Base-by-base conservation (phyloP, 306 rosid genomes). In the Fragaria iinumae region DNA sequence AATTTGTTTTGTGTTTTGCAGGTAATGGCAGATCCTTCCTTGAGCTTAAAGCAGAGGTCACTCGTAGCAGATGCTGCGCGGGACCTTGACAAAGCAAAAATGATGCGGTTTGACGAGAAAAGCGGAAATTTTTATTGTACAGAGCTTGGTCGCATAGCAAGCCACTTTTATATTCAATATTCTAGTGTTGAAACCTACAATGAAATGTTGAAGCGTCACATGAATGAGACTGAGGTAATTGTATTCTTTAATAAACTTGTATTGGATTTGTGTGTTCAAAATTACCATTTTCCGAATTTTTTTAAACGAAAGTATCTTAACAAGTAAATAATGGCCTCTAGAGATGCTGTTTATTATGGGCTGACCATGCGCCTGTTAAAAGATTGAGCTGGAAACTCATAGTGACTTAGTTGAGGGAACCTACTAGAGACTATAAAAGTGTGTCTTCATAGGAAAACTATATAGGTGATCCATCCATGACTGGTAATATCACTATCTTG, bases 21-120 rank as follows among this genome's bases (percentile, higher is more conserved):
- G 98, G 95, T 94, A 85, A 83, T 90, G 84, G 95, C 90, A 1
- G 98, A 94, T 92, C 98, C 98, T 66, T 75, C 90, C 80, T 81
- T 94, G 85, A 85, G 93, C 76, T 83, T 82, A 62, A 94, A 94
- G 88, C 98, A 94, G 84, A 89, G 98, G 83, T 86, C 91, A 82
- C 89, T 94, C 27, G 87, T 94, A 62, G 83, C 91, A 75, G 98
- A 92, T 84, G 96, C 97, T 82, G 98, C 98, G 69, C 96, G 98
- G 69, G 83, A 96, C 56, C 97, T 94, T 55, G 98, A 94, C 87
- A 92, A 89, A 83, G 97, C 98, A 68, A 94, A 90, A 86, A 94
- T 94, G 98, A 94, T 94, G 97, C 95, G 98, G 52, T 94, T 94
- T 89, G 98, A 94, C 83, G 98, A 94, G 83, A 94, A 92, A 89